Evolutionary conservation across 345 rosid genomes (phyloP), one percentile per base, ranked within the genome.

Genomic region (Toxicodendron radicans): DNA sequence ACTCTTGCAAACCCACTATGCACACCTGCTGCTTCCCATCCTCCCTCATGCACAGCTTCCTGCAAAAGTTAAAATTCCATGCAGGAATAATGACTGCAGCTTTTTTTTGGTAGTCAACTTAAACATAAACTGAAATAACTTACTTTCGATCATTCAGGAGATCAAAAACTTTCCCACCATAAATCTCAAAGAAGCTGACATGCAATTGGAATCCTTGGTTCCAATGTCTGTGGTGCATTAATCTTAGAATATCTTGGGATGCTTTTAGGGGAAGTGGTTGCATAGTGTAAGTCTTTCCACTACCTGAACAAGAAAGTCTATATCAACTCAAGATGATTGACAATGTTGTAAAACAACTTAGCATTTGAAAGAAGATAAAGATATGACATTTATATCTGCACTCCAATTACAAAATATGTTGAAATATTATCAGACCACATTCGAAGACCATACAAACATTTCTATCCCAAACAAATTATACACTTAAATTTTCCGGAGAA

Each of bases 251-350:
- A 78, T 87, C 88, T 65, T 80, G 88, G 45, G 90, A 83, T 72
- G 93, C 93, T 77, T 84, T 89, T 24, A 89, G 73, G 73, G 93
- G 93, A 75, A 89, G 65, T 33, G 91, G 91, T 72, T 89, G 88
- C 93, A 89, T 89, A 1, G 93, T 87, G 58, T 81, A 89, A 7
- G 93, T 89, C 79, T 89, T 89, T 78, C 93, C 93, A 67, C 93
- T 89, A 60, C 92, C 90, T 88, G 81, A 33, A 79, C 10, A 53
- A 38, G 10, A 45, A 62, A 75, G 59, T 58, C 2, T 56, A 41
- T 20, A 58, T 38, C 6, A 64, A 68, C 41, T 73, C 60, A 57
- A 46, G 46, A 10, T 73, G 51, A 70, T 75, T 69, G 5, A 11
- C 24, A 68, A 69, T 9, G 71, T 46, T 62, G 45, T 23, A 18